Percentiles rank a stretch among this genome's conserved stretches.
Evolutionary conservation across 345 rosid species (phyloP).

Genomic region (Pugionium cornutum): DNA sequence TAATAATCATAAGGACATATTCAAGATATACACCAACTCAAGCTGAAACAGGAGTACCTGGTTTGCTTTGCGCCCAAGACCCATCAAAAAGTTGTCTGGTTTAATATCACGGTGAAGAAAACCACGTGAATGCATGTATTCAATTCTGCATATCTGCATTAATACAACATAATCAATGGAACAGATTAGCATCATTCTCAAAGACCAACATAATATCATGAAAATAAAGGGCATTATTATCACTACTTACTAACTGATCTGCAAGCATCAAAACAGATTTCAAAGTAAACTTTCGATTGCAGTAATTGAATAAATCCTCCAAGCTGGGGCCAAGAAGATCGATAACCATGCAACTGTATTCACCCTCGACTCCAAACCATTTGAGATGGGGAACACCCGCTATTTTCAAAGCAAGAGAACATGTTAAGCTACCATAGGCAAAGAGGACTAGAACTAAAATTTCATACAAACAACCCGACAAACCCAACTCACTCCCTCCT

Average conservation of each 20-base stretch:
- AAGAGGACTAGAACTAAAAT: background rate
- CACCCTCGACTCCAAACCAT: slow-evolving; percentile 91
- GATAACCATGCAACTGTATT: slow-evolving; percentile 84
- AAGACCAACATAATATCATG: slow-evolving; percentile 13
- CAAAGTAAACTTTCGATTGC: slow-evolving; percentile 72
- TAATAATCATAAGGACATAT: slow-evolving; percentile 2
- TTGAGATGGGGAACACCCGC: slow-evolving; percentile 90
- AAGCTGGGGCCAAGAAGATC: slow-evolving; percentile 95
- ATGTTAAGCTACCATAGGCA: slow-evolving; percentile 3
- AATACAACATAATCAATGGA: slow-evolving; percentile 14
- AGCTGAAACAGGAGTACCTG: slow-evolving; percentile 55
- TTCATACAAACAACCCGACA: background rate
- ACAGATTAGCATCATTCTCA: slow-evolving; percentile 6
- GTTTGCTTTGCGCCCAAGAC: slow-evolving; percentile 89
- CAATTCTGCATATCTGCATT: slow-evolving; percentile 79
- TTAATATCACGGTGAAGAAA: slow-evolving; percentile 97
- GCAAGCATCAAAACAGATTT: slow-evolving; percentile 94
- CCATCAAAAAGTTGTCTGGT: slow-evolving; percentile 98
- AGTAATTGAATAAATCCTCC: slow-evolving; percentile 87
- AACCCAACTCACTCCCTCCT: slow-evolving; percentile 78
- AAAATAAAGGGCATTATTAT: background rate
- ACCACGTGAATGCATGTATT: slow-evolving; percentile 90
- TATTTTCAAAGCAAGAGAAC: slow-evolving; percentile 28
- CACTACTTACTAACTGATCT: slow-evolving; percentile 73
- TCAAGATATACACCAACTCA: slow-evolving; percentile 13